These are phyloP conservation scores for Torulaspora globosa DNA, from an alignment of 1,139 yeast species.

Conservation along the genomic window DNA sequence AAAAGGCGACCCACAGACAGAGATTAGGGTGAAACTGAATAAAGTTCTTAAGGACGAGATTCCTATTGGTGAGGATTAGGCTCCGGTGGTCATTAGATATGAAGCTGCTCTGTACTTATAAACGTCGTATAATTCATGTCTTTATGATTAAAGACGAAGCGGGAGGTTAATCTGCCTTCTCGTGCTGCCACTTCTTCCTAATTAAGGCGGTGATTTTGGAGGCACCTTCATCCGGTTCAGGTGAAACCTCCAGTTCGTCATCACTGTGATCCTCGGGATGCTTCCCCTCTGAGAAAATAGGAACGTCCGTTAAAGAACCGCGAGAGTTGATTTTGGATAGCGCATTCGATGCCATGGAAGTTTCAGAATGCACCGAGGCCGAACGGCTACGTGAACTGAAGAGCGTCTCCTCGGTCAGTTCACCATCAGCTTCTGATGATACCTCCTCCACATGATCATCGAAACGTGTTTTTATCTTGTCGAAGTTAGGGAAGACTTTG, in stretches of 20 bases:
- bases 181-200: conserved; percentile 27
- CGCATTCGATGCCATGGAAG: conserved; percentile 35
- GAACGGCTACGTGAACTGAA: conserved; percentile 32
- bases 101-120: conserved; percentile 2
- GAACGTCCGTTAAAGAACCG: conserved; percentile 40
- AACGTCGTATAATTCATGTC: neutral
- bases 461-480: conserved; percentile 22
- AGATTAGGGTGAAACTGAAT: conserved; percentile 65
- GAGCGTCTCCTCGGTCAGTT: conserved; percentile 8
- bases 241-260: conserved; percentile 9
- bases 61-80: conserved; percentile 91
- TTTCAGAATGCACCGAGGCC: conserved; percentile 26
- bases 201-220: conserved; percentile 25
- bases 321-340: conserved; percentile 40
- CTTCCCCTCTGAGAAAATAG: conserved; percentile 37
- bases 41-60: conserved; percentile 85
- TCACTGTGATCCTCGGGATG: conserved; percentile 10
- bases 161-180: conserved; percentile 15
- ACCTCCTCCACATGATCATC: conserved; percentile 14
- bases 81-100: neutral
- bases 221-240: conserved; percentile 6
- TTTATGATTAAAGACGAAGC: neutral
- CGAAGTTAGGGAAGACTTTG: conserved; percentile 57
- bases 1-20: conserved; percentile 81
- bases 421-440: conserved; percentile 1